These are phyloP conservation scores for Naegleria fowleri DNA, from an alignment of 208 protist genomes.

Conservation along the genomic window DNA sequence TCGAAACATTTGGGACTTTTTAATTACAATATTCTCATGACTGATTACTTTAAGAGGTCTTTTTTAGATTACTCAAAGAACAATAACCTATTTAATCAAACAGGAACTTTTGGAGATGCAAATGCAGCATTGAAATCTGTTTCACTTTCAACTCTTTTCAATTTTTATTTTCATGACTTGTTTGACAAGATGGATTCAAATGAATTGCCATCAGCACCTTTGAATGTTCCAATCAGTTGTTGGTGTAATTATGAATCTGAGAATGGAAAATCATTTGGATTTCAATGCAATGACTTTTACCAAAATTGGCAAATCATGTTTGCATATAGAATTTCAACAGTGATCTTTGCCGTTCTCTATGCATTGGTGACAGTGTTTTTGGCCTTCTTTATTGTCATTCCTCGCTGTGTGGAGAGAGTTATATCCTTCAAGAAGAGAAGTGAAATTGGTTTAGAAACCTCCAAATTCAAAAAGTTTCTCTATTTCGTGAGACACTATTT, in stretches of 20 bases:
- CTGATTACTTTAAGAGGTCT: neutral
- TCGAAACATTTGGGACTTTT: too few relatives aligned
- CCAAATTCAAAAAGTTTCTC: neutral
- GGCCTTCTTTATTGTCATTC: neutral
- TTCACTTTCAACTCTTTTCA: neutral
- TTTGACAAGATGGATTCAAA: neutral
- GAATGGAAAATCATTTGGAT: neutral
- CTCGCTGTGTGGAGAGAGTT: neutral
- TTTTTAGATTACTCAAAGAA: too few relatives aligned
- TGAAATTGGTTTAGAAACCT: neutral
- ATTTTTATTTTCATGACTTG: neutral
- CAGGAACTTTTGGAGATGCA: neutral
- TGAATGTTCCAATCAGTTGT: neutral
- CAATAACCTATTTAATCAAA: too few relatives aligned
- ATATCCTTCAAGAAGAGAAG: neutral
- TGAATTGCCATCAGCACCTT: neutral
- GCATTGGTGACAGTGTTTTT: neutral
- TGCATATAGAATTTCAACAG: neutral
- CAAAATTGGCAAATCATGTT: neutral
- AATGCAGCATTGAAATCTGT: neutral
- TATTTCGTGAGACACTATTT: neutral
- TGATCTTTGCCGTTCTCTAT: neutral
- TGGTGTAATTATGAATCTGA: neutral
- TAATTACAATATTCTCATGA: neutral
- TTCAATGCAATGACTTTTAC: neutral